Evolutionary conservation across 2,329 filamentous ascomycete genomes (phyloP), one percentile per base, ranked within the genome.

Genomic region (Stachybotrys elegans): DNA sequence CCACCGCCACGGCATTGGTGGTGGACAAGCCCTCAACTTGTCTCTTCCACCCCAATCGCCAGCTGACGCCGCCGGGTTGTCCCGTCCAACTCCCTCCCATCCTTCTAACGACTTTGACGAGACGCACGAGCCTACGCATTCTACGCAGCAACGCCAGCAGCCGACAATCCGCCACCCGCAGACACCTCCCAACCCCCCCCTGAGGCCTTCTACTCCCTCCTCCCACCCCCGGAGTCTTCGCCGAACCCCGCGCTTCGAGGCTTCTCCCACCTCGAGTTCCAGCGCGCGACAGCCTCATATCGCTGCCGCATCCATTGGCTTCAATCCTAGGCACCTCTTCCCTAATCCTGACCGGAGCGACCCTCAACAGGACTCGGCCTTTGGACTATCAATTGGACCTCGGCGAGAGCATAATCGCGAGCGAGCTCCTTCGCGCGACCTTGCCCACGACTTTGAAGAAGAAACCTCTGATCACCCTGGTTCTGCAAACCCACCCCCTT

Each of bases 71-170:
- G 69, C 68, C 66, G 70, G 68, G 61, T 68, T 72, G 71, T 68
- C 70, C 55, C 65, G 61, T 59, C 62, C 60, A 62, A 66, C 57
- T 45, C 56, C 65, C 51, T 56, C 60, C 40, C 57, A 60, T 38
- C 56, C 59, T 53, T 61, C 61, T 75, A 59, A 76, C 69, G 74
- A 78, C 73, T 69, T 68, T 72, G 66, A 77, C 76, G 73, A 77
- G 59, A 65, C 56, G 65, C 60, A 77, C 72, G 72, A 72, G 58
- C 63, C 66, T 56, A 66, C 66, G 58, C 60, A 65, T 48, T 51
- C 57, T 54, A 57, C 60, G 60, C 67, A 68, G 63, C 68, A 70
- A 69, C 69, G 66, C 61, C 69, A 70, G 66, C 66, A 69, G 44
- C 23, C 34, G 54, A 53, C 50, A 46, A 48, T 45, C 51, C 53